A percentile compares a stretch with the other conserved stretches of the same genome.
Conservation (phyloP, 177 flowering plant species). For the Vitis hybrid region DNA sequence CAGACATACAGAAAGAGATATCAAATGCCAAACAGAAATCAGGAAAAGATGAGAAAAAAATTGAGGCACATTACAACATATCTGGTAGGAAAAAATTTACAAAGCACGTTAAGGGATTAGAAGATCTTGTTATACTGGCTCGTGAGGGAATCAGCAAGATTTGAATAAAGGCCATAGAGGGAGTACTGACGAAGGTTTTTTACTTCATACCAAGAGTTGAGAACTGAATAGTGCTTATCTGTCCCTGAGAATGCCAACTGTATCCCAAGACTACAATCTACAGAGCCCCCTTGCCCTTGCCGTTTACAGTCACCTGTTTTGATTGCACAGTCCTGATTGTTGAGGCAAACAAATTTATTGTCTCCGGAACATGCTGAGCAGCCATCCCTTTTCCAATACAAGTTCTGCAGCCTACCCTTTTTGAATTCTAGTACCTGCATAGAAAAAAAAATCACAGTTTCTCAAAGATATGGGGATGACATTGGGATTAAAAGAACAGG, state of each 20-base stretch:
- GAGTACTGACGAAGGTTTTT: conserved; percentile 87
- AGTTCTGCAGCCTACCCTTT: conserved; percentile 82
- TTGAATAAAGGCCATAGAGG: conserved; percentile 69
- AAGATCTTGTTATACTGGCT: conserved; percentile 65
- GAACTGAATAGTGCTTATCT: conserved; percentile 67
- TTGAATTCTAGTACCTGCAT: conserved; percentile 80
- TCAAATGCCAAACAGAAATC: too few species aligned
- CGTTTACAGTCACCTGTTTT: conserved; percentile 51
- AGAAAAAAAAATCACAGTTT: conserved; percentile 1
- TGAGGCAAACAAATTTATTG: conserved; percentile 70
- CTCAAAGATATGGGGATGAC: not conserved
- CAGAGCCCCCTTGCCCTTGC: conserved; percentile 54
- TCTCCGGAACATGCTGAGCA: conserved; percentile 74
- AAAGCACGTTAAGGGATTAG: conserved; percentile 19
- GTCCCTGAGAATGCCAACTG: conserved; percentile 97
- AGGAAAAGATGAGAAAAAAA: not conserved
- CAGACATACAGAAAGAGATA: too few species aligned
- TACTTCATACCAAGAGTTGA: conserved; percentile 98
- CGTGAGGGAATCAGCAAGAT: conserved; percentile 74
- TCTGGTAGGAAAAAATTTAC: not conserved
- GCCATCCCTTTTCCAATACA: conserved; percentile 94
- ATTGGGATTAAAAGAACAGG: not conserved
- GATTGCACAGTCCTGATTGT: conserved; percentile 85
- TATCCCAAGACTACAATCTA: conserved; percentile 92
- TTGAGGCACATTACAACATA: not conserved